Conservation (phyloP, 148 eudicot genomes). For the Chenopodium suecicum region DNA sequence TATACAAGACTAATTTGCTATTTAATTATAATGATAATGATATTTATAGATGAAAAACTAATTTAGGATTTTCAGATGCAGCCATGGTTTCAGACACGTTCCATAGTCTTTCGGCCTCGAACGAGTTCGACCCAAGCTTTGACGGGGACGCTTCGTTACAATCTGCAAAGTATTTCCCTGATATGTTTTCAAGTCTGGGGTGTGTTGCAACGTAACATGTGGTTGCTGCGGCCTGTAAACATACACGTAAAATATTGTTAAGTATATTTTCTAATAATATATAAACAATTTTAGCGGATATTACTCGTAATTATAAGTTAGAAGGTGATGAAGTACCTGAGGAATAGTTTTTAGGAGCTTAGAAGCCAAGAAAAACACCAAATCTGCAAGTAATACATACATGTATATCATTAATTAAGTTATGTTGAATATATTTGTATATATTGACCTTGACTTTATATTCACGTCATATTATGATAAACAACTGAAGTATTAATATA, state of each 20-base stretch:
- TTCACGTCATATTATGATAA: not conserved
- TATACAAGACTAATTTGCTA: not conserved
- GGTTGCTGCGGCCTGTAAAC: slow-evolving; percentile 76
- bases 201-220: slow-evolving; percentile 79
- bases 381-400: slow-evolving; percentile 46
- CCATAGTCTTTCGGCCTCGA: slow-evolving; percentile 65
- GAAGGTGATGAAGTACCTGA: slow-evolving; percentile 43
- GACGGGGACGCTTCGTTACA: slow-evolving; percentile 74
- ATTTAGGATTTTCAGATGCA: slow-evolving; percentile 28
- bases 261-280: not conserved
- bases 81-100: slow-evolving; percentile 58
- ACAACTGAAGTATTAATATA: not conserved
- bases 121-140: slow-evolving; percentile 50
- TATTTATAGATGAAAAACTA: not conserved
- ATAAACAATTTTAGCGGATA: not conserved
- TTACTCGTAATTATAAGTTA: too few relatives aligned
- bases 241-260: not conserved
- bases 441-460: not conserved
- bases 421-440: not conserved
- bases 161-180: slow-evolving; percentile 75
- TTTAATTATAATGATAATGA: not conserved
- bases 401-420: not conserved
- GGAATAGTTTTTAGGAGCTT: slow-evolving; percentile 82
- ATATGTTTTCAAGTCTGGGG: slow-evolving; percentile 38
- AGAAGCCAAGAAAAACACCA: slow-evolving; percentile 70